Base-by-base conservation (phyloP, 306 rosid species). In the Lathyrus aphaca region DNA sequence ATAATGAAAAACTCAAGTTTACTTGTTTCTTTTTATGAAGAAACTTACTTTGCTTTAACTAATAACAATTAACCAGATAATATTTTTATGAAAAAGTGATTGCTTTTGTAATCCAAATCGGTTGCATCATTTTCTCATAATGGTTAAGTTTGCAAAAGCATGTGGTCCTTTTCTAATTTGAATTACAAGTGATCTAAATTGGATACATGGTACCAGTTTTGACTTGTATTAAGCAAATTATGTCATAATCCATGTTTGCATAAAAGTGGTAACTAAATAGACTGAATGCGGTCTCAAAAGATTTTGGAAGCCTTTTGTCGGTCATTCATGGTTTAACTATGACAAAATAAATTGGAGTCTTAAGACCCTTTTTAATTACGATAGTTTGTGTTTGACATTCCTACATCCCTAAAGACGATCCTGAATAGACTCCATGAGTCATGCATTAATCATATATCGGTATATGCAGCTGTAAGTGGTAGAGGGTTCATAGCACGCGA, bases 401-500 rank as follows among this genome's bases (percentile, higher is more conserved):
- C n/a, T n/a, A n/a, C n/a, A n/a, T n/a, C n/a, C n/a, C n/a, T n/a
- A n/a, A n/a, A n/a, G n/a, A n/a, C n/a, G n/a, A n/a, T n/a, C n/a
- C n/a, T n/a, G n/a, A n/a, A n/a, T n/a, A n/a, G n/a, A n/a, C n/a
- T n/a, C n/a, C n/a, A n/a, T n/a, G n/a, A n/a, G n/a, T n/a, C n/a
- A n/a, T n/a, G n/a, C n/a, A n/a, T n/a, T 9, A 15, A 1, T 42
- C 32, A 50, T 18, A 11, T 21, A 12, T 53, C 4, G 14, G 4
- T 30, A 66, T 67, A 51, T 75, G 80, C 80, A 93, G 99, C 91
- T 23, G 98, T 88, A 3, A 91, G 92, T 56, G 97, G 96, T 1
- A 83, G 89, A 77, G 92, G 92, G 1, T 91, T 90, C 85, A 91
- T 94, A 78, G 96, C 88, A 18, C 71, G 95, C 16, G 95, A 87